A percentile compares a stretch with the other conserved stretches of the same genome.
Conservation (phyloP, 805 yeast genomes). For the Isabelozyma gotoi region DNA sequence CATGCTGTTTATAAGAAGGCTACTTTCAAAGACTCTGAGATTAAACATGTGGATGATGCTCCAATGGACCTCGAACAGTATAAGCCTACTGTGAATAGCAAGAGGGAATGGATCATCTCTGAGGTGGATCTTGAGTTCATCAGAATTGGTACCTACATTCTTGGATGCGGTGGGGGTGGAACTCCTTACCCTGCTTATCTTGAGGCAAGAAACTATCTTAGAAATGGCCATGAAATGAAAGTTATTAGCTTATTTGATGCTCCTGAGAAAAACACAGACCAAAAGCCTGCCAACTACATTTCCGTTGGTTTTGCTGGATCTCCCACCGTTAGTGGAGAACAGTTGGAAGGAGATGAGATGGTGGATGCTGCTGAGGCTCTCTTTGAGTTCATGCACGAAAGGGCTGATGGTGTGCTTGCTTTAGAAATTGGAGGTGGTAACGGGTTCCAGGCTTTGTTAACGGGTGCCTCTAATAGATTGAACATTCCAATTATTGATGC, state of each 20-base stretch:
- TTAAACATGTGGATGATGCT: constrained; percentile 1
- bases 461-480: constrained; percentile 18
- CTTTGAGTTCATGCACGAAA: constrained; percentile 21
- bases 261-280: constrained; percentile 17
- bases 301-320: constrained; percentile 39
- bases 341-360: constrained; percentile 39
- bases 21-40: constrained; percentile 15
- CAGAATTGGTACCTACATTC: constrained; percentile 41
- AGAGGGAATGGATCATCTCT: constrained; percentile 38
- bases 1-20: constrained; percentile 6
- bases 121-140: constrained; percentile 42
- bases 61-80: constrained; percentile 17
- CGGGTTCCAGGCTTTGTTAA: constrained; percentile 27
- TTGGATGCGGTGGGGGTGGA: constrained; percentile 56
- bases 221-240: constrained; percentile 30
- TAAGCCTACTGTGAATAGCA: constrained; percentile 22
- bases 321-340: constrained; percentile 48
- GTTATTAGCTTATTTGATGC: constrained; percentile 35
- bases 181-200: constrained; percentile 42
- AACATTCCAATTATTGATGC: constrained; percentile 31
- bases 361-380: constrained; percentile 25
- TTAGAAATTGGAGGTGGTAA: constrained; percentile 48
- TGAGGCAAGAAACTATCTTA: constrained; percentile 29
- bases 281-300: constrained; percentile 16
- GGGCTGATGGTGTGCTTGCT: constrained; percentile 34